Conservation (phyloP, 2,329 filamentous ascomycete genomes). For the Zymoseptoria tritici region DNA sequence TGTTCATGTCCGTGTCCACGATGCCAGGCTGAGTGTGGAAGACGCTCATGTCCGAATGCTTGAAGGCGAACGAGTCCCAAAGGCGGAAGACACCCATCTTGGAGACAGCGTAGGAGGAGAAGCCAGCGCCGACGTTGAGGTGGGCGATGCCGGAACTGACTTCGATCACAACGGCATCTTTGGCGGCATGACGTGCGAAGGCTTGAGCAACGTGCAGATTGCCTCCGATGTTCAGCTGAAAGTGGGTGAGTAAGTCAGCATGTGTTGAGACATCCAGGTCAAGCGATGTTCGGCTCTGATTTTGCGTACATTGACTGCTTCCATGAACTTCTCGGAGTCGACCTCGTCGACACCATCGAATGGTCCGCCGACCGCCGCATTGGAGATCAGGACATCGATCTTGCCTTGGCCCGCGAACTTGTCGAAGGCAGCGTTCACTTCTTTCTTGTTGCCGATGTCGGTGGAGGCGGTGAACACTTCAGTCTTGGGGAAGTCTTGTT, state of each 20-base stretch:
- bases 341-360: conserved; percentile 24
- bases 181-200: conserved; percentile 4
- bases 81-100: conserved; percentile 34
- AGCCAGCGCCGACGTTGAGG: conserved; percentile 12
- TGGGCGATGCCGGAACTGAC: conserved; percentile 8
- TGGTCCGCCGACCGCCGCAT: conserved; percentile 30
- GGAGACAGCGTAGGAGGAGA: conserved; percentile 27
- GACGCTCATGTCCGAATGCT: conserved; percentile 33
- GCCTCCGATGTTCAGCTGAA: background rate
- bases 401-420: conserved; percentile 25
- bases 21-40: conserved; percentile 38
- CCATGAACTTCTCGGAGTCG: conserved; percentile 29
- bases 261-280: background rate
- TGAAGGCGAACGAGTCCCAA: conserved; percentile 31
- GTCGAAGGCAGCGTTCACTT: conserved; percentile 31
- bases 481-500: conserved; percentile 29
- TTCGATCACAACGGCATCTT: conserved; percentile 17
- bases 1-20: conserved; percentile 33
- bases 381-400: conserved; percentile 35
- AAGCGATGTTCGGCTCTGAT: background rate
- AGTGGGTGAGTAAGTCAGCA: background rate
- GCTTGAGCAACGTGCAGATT: conserved; percentile 30
- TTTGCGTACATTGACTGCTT: conserved; percentile 13
- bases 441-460: conserved; percentile 26
- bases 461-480: conserved; percentile 28